Conservation (phyloP, 495 filamentous ascomycete species). For the Lentithecium fluviatile region DNA sequence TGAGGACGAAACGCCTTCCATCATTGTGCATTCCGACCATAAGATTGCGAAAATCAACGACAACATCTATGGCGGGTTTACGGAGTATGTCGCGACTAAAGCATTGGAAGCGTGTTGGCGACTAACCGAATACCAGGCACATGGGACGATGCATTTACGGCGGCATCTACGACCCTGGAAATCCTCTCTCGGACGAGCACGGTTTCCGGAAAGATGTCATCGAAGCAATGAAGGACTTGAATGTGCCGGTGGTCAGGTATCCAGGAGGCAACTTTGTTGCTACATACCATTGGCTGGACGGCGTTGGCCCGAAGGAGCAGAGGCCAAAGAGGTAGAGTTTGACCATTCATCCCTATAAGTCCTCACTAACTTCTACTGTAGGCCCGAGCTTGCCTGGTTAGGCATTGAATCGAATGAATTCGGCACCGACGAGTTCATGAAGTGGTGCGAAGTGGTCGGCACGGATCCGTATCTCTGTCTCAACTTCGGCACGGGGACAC, state of each 20-base stretch:
- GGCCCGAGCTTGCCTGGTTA: conserved; percentile 74
- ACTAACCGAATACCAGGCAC: conserved; percentile 51
- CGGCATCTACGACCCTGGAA: conserved; percentile 75
- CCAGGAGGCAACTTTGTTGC: conserved; percentile 79
- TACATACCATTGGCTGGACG: conserved; percentile 81
- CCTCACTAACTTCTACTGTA: conserved; percentile 18
- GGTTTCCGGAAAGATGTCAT: conserved; percentile 77
- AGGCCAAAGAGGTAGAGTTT: conserved; percentile 53
- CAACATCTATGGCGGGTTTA: conserved; percentile 75
- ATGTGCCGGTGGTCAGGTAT: conserved; percentile 73
- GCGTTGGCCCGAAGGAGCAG: conserved; percentile 66
- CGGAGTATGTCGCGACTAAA: conserved; percentile 53
- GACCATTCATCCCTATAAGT: too few relatives aligned
- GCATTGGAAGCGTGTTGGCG: not conserved
- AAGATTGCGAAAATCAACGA: conserved; percentile 67
- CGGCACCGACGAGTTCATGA: conserved; percentile 80
- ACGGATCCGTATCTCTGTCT: conserved; percentile 73
- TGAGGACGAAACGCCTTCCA: conserved; percentile 56
- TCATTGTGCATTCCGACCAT: conserved; percentile 59
- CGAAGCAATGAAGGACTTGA: conserved; percentile 63
- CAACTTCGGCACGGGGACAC: conserved; percentile 73
- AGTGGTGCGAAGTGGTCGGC: conserved; percentile 67
- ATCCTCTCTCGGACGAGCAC: conserved; percentile 66
- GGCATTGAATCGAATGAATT: conserved; percentile 74
- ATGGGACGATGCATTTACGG: conserved; percentile 86